Conservation (phyloP, 108 stramenopile genomes). For the Cyclostephanos invisitatus region DNA sequence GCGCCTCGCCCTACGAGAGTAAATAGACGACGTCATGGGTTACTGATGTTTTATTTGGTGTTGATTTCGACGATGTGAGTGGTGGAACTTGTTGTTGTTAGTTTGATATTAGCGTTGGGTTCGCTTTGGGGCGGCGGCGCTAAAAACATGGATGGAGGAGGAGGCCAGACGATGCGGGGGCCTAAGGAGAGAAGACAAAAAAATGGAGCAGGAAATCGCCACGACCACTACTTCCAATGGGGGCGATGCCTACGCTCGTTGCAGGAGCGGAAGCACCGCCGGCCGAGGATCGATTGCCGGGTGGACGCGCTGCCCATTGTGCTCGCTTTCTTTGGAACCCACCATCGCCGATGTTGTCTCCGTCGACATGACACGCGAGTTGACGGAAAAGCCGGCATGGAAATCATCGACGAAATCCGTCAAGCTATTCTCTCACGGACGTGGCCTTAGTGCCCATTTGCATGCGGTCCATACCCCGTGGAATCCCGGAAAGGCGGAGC, state of each 20-base stretch:
- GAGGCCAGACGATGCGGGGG: no score
- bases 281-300: conserved; percentile 32
- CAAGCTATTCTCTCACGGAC: conserved; percentile 63
- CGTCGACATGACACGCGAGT: not conserved
- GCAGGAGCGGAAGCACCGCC: conserved; percentile 28
- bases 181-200: no score
- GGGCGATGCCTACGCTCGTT: conserved; percentile 34
- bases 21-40: conserved; percentile 7
- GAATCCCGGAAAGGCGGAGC: conserved; percentile 69
- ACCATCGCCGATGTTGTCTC: not conserved
- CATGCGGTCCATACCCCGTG: conserved; percentile 86
- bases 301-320: conserved; percentile 44
- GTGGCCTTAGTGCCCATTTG: conserved; percentile 80
- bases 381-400: conserved; percentile 11
- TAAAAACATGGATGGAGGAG: not conserved
- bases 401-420: conserved; percentile 24
- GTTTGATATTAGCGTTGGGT: no score
- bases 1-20: conserved; percentile 8
- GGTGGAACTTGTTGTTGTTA: not conserved
- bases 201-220: not conserved
- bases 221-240: not conserved
- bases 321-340: not conserved
- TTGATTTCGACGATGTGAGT: not conserved
- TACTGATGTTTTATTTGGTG: not conserved
- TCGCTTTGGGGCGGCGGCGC: not conserved